Evolutionary conservation across 2,329 filamentous ascomycete genomes (phyloP).

Genomic region (Neurospora crassa): DNA sequence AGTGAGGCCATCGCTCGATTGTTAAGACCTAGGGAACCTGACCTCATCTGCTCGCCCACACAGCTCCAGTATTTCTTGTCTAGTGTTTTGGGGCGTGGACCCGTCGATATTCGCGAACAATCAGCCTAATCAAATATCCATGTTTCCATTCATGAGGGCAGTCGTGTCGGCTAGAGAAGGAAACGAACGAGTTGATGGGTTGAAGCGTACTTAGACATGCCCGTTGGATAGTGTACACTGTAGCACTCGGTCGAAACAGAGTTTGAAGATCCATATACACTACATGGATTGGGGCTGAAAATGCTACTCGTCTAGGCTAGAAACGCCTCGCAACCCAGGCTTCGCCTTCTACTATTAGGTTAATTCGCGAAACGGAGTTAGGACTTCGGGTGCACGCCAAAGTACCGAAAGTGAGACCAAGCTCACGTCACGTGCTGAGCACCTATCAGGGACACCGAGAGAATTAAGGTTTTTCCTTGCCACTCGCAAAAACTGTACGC

Average conservation of each 20-base stretch:
- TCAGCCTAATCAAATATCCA: not conserved
- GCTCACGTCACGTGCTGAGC: too few species aligned
- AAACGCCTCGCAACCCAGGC: too few species aligned
- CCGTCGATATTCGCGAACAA: conserved; percentile 5
- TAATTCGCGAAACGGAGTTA: too few species aligned
- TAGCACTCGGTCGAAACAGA: not conserved
- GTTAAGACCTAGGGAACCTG: not conserved
- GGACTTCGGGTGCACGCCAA: too few species aligned
- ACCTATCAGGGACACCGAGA: too few species aligned
- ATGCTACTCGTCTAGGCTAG: not conserved
- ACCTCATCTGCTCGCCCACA: not conserved
- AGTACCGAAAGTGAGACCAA: too few species aligned
- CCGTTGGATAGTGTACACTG: not conserved
- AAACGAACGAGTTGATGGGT: not conserved
- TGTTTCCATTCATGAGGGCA: not conserved
- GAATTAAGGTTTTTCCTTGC: too few species aligned
- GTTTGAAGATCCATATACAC: not conserved
- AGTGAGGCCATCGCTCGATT: not conserved
- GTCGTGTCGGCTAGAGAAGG: not conserved
- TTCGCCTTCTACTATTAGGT: too few species aligned
- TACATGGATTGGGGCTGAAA: not conserved
- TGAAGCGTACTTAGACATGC: not conserved
- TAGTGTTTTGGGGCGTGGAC: conserved; percentile 1
- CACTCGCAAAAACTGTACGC: too few species aligned
- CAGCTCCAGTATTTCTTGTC: not conserved